Evolutionary conservation across 805 yeast species (phyloP), one percentile per base, ranked within the genome.

Genomic region (Saccharomycopsis fermentans): DNA sequence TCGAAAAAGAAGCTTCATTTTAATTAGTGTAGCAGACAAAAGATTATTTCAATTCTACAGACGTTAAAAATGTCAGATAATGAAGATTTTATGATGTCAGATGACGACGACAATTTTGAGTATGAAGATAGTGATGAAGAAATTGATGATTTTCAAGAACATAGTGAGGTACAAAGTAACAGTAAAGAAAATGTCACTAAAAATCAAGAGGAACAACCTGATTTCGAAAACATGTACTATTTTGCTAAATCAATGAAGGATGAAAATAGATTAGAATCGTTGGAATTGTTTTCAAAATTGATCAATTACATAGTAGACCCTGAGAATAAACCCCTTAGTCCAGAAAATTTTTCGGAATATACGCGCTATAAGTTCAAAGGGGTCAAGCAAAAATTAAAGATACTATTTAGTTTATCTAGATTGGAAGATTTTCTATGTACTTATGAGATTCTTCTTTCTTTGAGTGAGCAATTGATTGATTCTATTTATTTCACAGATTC

Each of bases 311-410:
- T 16, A 2, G 11, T 32, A 19, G 56, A 34, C 6, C 57, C 50
- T 5, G 21, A 40, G 16, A 21, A 29, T 4, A 14, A 52, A n/a
- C 40, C 57, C 16, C n/a, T 36, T 27, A 4, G 19, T 27, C 24
- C 35, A n/a, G 36, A 26, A 16, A 6, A 24, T 24, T 54, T 34
- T 4, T 59, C 50, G 4, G 36, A 40, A 19, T n/a, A 19, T 8
- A 16, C 17, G 1, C 69, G 67, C 29, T 75, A 77, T 77, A 60
- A 69, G 1, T 75, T 75, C 63, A 74, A 73, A 56, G 66, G 77
- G 4, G 64, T 63, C 56, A 77, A 77, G 62, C 80, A 77, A 61
- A 65, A 71, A 29, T 72, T 76, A 52, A 77, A 77, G 63, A 64
- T 76, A 17, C 55, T 64, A 43, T 73, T 66, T 62, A 63, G 59